A percentile compares a stretch with the other conserved stretches of the same genome.
These are phyloP conservation scores for Trebouxia sp. DNA, from an alignment of 139 green algal genomes.

Conservation along the genomic window DNA sequence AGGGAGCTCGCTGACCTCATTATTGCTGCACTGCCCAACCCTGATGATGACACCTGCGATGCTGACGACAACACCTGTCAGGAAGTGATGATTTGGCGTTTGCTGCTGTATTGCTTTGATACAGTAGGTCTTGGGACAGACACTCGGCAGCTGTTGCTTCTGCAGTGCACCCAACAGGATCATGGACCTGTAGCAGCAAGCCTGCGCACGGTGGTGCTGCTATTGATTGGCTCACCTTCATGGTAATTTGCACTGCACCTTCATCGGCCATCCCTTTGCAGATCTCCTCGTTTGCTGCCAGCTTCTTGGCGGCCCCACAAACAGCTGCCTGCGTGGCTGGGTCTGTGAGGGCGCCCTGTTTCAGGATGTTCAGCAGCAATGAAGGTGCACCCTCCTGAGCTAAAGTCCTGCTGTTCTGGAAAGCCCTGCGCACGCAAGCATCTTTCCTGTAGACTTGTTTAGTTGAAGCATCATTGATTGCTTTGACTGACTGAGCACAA, in stretches of 20 bases:
- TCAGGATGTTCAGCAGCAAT: conserved; percentile 46
- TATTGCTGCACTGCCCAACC: conserved; percentile 24
- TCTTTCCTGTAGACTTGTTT: no score
- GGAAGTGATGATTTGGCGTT: no score
- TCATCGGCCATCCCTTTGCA: conserved; percentile 55
- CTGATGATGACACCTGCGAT: conserved; percentile 6
- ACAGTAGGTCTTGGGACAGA: no score
- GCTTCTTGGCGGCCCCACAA: conserved; percentile 24
- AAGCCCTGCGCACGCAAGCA: no score
- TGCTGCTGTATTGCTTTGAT: no score
- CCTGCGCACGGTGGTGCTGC: neutral
- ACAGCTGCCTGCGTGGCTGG: conserved; percentile 13
- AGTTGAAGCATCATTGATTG: neutral
- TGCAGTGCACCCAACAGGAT: no score
- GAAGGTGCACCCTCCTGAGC: conserved; percentile 44
- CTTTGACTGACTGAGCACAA: neutral
- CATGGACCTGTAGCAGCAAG: no score
- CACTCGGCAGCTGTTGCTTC: no score
- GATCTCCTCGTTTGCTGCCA: conserved; percentile 75
- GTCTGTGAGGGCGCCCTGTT: neutral
- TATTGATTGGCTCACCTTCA: conserved; percentile 34
- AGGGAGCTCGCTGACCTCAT: conserved; percentile 35
- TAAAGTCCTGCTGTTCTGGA: conserved; percentile 53
- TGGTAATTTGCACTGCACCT: conserved; percentile 41
- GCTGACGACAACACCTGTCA: no score